Percentiles rank a stretch among this genome's conserved stretches.
Conservation (phyloP, 2,329 filamentous ascomycete species). For the Tolypocladium pustulatum region DNA sequence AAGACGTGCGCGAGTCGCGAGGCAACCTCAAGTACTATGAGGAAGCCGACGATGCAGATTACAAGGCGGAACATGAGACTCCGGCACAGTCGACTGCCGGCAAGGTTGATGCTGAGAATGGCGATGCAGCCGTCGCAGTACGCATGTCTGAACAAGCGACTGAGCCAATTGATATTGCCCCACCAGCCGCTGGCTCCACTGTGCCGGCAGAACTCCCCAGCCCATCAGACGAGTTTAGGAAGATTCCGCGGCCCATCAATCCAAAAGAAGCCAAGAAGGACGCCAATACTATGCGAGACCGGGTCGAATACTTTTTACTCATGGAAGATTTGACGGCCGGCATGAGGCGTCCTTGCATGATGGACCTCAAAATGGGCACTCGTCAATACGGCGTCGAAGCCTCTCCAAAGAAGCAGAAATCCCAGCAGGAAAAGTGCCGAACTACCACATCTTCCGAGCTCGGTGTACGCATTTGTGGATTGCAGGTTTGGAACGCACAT, state of each 20-base stretch:
- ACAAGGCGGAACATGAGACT: slow-evolving; percentile 32
- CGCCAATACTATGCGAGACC: slow-evolving; percentile 52
- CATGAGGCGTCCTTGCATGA: slow-evolving; percentile 93
- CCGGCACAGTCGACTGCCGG: not conserved
- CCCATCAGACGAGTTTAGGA: slow-evolving; percentile 23
- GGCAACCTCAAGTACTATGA: slow-evolving; percentile 87
- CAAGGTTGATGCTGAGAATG: not conserved
- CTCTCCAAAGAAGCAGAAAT: slow-evolving; percentile 81
- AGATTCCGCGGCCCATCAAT: slow-evolving; percentile 54
- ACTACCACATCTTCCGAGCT: slow-evolving; percentile 85
- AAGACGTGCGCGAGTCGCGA: slow-evolving; percentile 58
- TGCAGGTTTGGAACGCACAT: slow-evolving; percentile 89
- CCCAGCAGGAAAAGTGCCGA: slow-evolving; percentile 86
- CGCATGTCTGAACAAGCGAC: not conserved
- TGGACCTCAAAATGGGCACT: slow-evolving; percentile 98
- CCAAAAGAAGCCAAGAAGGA: slow-evolving; percentile 48
- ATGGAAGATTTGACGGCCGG: slow-evolving; percentile 91
- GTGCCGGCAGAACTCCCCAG: slow-evolving; percentile 24
- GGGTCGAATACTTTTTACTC: slow-evolving; percentile 86
- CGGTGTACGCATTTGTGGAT: slow-evolving; percentile 85
- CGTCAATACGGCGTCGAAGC: slow-evolving; percentile 94
- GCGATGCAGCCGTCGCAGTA: not conserved
- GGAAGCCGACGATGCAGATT: slow-evolving; percentile 75
- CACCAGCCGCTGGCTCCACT: slow-evolving; percentile 1
- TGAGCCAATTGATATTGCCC: not conserved